Conservation (phyloP, 306 rosid genomes). For the Bauhinia variegata region DNA sequence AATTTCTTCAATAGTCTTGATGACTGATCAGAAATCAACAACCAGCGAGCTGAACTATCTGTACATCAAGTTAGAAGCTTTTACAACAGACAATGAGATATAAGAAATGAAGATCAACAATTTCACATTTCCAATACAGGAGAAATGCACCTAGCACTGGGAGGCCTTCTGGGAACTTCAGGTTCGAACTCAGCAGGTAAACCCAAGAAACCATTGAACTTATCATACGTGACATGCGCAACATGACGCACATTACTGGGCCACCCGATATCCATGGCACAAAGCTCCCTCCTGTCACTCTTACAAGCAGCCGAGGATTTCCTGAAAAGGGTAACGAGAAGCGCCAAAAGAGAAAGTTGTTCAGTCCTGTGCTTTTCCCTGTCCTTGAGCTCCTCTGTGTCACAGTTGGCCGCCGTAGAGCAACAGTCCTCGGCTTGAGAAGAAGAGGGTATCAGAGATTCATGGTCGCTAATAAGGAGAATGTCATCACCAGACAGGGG, state of each 20-base stretch:
- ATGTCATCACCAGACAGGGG: conserved; percentile 41
- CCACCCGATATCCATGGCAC: conserved; percentile 72
- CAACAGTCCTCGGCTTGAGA: conserved; percentile 37
- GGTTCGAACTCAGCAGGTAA: conserved; percentile 91
- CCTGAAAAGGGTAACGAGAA: conserved; percentile 62
- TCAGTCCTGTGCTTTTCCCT: conserved; percentile 37
- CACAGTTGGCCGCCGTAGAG: conserved; percentile 36
- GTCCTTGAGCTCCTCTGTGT: conserved; percentile 32
- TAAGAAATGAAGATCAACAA: background rate
- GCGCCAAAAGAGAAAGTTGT: conserved; percentile 60
- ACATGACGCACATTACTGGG: conserved; percentile 92
- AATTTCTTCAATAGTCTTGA: background rate
- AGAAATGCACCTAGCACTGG: conserved; percentile 84
- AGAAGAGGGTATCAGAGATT: conserved; percentile 32
- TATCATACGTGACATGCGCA: conserved; percentile 90
- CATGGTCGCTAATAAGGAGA: conserved; percentile 25
- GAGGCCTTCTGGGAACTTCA: conserved; percentile 81
- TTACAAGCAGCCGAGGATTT: conserved; percentile 62
- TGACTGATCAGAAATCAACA: background rate
- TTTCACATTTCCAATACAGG: background rate
- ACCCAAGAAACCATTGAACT: conserved; percentile 95
- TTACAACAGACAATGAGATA: background rate
- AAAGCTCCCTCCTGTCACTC: conserved; percentile 51
- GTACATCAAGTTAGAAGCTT: background rate
- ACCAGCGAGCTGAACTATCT: background rate